A percentile compares a stretch with the other conserved stretches of the same genome.
phyloP scores from a whole-genome alignment of 495 filamentous ascomycete genomes.

The Xylaria sp. region DNA sequence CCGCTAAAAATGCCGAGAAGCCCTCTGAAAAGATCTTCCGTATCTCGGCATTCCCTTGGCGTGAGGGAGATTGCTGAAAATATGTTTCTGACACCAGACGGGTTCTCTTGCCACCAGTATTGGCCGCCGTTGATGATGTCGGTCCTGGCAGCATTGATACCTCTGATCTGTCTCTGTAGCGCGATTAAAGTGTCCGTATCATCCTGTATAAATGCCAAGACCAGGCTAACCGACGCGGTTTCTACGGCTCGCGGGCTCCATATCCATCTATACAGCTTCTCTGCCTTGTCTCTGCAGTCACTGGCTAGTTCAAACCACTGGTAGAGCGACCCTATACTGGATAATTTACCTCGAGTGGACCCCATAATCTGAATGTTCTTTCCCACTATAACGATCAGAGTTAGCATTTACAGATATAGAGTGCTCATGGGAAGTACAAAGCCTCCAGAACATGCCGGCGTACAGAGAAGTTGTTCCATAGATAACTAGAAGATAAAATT shows the following conservation, averaged over 20 bases:
- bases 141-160: slow-evolving; percentile 33
- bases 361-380: slow-evolving; percentile 39
- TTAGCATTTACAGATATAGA: background rate
- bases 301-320: slow-evolving; percentile 40
- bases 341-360: slow-evolving; percentile 20
- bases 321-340: slow-evolving; percentile 32
- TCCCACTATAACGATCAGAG: slow-evolving; percentile 19
- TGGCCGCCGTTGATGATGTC: slow-evolving; percentile 39
- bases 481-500: background rate
- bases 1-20: slow-evolving; percentile 2
- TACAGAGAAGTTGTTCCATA: background rate
- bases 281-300: slow-evolving; percentile 36
- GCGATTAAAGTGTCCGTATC: slow-evolving; percentile 19
- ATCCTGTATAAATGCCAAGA: slow-evolving; percentile 29
- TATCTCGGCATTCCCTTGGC: background rate
- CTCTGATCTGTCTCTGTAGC: slow-evolving; percentile 33
- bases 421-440: background rate
- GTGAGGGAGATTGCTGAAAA: slow-evolving; percentile 39
- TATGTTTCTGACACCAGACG: slow-evolving; percentile 35
- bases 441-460: background rate
- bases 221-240: slow-evolving; percentile 27
- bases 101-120: slow-evolving; percentile 37
- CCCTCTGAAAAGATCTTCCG: slow-evolving; percentile 6
- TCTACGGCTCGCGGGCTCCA: slow-evolving; percentile 21
- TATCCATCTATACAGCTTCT: slow-evolving; percentile 36